A percentile compares a stretch with the other conserved stretches of the same genome.
Conservation (phyloP, 257 asterid species). For the Plantago major region DNA sequence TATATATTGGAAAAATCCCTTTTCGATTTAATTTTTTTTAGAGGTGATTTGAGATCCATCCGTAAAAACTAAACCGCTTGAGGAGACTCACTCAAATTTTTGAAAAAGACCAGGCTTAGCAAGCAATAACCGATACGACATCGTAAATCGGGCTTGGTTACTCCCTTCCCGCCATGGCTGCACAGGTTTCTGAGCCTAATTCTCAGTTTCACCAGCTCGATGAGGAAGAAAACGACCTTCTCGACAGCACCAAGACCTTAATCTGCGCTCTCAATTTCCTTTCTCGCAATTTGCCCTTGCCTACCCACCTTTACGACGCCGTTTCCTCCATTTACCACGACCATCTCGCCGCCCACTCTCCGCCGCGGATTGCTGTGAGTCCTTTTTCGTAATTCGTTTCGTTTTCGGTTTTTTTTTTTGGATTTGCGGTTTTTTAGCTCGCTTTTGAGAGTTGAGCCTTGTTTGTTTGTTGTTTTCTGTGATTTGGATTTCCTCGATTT, state of each 20-base stretch:
- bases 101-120: neutral
- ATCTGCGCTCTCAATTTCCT: slow-evolving; percentile 91
- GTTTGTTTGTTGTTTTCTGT: slow-evolving; percentile 10
- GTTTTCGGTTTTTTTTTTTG: neutral
- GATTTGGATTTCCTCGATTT: neutral
- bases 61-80: too few relatives aligned
- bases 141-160: slow-evolving; percentile 20
- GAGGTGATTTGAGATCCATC: too few relatives aligned
- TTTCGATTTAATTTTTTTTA: too few relatives aligned
- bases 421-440: neutral
- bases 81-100: neutral
- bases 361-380: slow-evolving; percentile 34
- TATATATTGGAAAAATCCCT: too few relatives aligned
- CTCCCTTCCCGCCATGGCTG: slow-evolving; percentile 66
- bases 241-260: slow-evolving; percentile 64
- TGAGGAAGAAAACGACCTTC: slow-evolving; percentile 20
- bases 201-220: slow-evolving; percentile 26
- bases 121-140: slow-evolving; percentile 28
- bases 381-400: neutral
- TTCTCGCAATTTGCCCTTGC: slow-evolving; percentile 87
- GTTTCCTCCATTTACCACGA: slow-evolving; percentile 60
- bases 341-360: slow-evolving; percentile 19
- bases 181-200: slow-evolving; percentile 51
- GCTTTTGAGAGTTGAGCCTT: neutral
- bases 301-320: slow-evolving; percentile 76